Evolutionary conservation across 768 basidiomycete genomes (phyloP), one percentile per base, ranked within the genome.

Genomic region (Suillus cothurnatus): DNA sequence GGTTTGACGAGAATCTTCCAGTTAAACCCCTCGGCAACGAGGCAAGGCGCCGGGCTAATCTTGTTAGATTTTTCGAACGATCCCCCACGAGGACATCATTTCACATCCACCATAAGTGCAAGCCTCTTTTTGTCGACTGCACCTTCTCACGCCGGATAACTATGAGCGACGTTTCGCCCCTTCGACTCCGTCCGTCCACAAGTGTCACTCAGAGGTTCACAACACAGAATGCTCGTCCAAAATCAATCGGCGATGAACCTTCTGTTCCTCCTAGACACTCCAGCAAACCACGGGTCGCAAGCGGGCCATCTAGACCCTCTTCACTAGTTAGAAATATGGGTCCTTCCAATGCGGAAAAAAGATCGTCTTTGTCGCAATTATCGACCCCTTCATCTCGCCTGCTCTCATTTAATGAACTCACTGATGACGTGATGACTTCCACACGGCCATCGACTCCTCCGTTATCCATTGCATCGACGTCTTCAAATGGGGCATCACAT

Each of bases 51-150:
- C 66, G 70, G 70, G 75, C 70, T 66, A 84, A 83, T 69, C 76
- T 84, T 19, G 68, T 71, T 32, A 74, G 61, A 56, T 84, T 84
- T 70, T 73, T 83, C 55, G 72, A 76, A 31, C 61, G 67, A 19
- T 78, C 81, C 61, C 73, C 74, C 65, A 74, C 77, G 66, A 73
- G 67, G 66, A 72, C 74, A 61, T 72, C 78, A 21, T 73, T 80
- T 66, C 67, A 73, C 69, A 67, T 70, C 64, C 55, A 73, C 75
- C 67, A 73, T 72, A 73, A 77, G 74, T 69, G 76, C 66, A 67
- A 68, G 63, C 61, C 73, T 65, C 49, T 71, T 36, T 63, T 71
- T 58, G 70, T 72, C 63, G 75, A 75, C 68, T 73, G 69, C 64
- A 64, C 71, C 36, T 67, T 73, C 72, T 67, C 73, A 64, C 77